Evolutionary conservation across 306 rosid genomes (phyloP).

Genomic region (Neltuma alba): DNA sequence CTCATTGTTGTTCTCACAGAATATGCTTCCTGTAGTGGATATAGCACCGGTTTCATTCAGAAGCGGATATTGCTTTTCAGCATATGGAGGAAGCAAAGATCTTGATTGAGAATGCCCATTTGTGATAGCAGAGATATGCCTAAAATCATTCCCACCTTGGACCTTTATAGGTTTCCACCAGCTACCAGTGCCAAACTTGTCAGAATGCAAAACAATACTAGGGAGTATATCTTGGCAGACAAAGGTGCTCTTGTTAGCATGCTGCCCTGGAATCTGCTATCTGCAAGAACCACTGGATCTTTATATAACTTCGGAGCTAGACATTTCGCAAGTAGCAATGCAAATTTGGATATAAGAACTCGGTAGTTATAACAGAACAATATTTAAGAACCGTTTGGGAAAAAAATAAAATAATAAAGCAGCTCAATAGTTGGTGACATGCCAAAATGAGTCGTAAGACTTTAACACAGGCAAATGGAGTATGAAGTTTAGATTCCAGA

Average conservation of each 20-base stretch:
- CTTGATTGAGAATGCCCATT: slow-evolving; percentile 52
- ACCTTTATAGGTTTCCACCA: slow-evolving; percentile 53
- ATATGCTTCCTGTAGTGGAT: slow-evolving; percentile 48
- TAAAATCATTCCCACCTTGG: slow-evolving; percentile 48
- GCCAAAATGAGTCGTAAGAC: not conserved
- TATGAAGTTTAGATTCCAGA: slow-evolving; percentile 3
- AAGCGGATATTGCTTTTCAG: slow-evolving; percentile 49
- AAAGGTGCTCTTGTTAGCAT: slow-evolving; percentile 55
- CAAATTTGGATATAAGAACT: not conserved
- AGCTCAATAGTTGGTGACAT: slow-evolving; percentile 4
- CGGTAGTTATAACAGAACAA: not conserved
- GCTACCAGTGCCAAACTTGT: slow-evolving; percentile 52
- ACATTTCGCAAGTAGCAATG: not conserved
- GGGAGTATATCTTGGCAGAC: slow-evolving; percentile 81
- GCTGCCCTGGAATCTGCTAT: slow-evolving; percentile 54
- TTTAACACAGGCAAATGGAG: not conserved
- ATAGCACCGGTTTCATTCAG: slow-evolving; percentile 49
- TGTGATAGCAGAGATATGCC: slow-evolving; percentile 47
- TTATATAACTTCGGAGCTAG: slow-evolving; percentile 11
- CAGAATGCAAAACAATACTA: slow-evolving; percentile 46
- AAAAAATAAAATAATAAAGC: not conserved
- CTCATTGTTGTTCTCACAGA: slow-evolving; percentile 43
- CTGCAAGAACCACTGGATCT: slow-evolving; percentile 45
- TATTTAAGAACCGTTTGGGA: not conserved
- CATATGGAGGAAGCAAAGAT: slow-evolving; percentile 44